Conservation (phyloP, 2,329 filamentous ascomycete species). For the Colletotrichum filicis region DNA sequence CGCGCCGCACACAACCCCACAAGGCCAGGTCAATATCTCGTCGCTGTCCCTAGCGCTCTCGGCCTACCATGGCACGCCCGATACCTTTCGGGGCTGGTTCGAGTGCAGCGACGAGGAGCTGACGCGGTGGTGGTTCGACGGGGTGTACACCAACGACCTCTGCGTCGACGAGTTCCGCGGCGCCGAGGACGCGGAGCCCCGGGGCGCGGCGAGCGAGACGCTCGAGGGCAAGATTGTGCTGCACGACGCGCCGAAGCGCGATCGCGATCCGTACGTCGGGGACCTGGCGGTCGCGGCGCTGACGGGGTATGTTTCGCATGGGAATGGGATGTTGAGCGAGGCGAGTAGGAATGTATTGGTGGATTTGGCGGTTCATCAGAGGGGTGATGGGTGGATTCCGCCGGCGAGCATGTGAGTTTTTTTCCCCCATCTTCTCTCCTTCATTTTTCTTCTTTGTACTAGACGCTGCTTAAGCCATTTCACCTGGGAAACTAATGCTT, state of each 20-base stretch:
- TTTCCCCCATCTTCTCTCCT: no score
- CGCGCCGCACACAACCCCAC: slow-evolving; percentile 54
- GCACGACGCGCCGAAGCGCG: slow-evolving; percentile 62
- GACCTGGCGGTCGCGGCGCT: slow-evolving; percentile 60
- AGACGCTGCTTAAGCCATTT: no score
- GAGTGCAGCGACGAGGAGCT: slow-evolving; percentile 61
- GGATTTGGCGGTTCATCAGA: slow-evolving; percentile 60
- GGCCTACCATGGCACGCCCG: slow-evolving; percentile 57
- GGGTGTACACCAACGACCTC: slow-evolving; percentile 63
- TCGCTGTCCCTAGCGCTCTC: slow-evolving; percentile 55
- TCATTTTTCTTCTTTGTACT: neutral
- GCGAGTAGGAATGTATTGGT: slow-evolving; percentile 59
- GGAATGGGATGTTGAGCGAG: slow-evolving; percentile 43
- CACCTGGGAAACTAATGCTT: neutral
- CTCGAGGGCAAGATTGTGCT: slow-evolving; percentile 59
- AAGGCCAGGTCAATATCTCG: slow-evolving; percentile 55
- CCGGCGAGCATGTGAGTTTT: slow-evolving; percentile 60
- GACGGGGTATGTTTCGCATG: slow-evolving; percentile 60
- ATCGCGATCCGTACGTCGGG: slow-evolving; percentile 64
- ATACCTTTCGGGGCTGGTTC: slow-evolving; percentile 62
- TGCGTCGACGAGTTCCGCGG: slow-evolving; percentile 55
- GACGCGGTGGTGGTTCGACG: slow-evolving; percentile 65
- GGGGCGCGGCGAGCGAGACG: slow-evolving; percentile 53
- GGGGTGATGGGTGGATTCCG: slow-evolving; percentile 63
- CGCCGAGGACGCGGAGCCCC: slow-evolving; percentile 60